Percentiles rank a stretch among this genome's conserved stretches.
Conservation (phyloP, 139 green algal species). For the Desmodesmus armatus region DNA sequence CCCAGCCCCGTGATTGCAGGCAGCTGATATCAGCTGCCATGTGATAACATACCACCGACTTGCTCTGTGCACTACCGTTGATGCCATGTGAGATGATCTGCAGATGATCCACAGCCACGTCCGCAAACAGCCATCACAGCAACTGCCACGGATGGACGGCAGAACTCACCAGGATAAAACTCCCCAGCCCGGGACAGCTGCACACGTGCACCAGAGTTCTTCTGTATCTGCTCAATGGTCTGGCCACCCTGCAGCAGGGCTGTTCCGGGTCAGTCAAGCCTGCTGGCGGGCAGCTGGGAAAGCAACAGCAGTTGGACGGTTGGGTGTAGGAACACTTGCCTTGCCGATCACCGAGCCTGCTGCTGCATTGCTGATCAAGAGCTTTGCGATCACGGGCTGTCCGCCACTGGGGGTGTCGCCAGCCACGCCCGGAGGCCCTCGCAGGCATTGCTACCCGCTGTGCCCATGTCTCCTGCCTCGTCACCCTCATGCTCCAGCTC, state of each 20-base stretch:
- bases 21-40: no score
- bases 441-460: constrained; percentile 7
- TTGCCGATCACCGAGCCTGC: constrained; percentile 76
- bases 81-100: no score
- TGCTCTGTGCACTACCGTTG: no score
- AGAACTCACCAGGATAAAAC: constrained; percentile 70
- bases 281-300: background rate
- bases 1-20: no score
- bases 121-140: background rate
- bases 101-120: background rate
- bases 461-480: background rate
- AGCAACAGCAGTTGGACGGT: background rate
- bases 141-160: background rate
- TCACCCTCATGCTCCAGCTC: constrained; percentile 10
- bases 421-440: constrained; percentile 21
- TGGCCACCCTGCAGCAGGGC: constrained; percentile 42
- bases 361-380: constrained; percentile 73
- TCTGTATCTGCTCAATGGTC: constrained; percentile 79
- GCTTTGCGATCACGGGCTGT: constrained; percentile 54
- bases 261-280: background rate
- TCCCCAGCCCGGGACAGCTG: constrained; percentile 74
- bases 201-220: constrained; percentile 66
- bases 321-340: constrained; percentile 31
- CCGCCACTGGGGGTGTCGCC: constrained; percentile 27
- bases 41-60: no score